Percentiles rank a stretch among this genome's conserved stretches.
These are phyloP conservation scores for Hirschfeldia incana DNA, from an alignment of 345 rosid genomes.

Conservation along the genomic window DNA sequence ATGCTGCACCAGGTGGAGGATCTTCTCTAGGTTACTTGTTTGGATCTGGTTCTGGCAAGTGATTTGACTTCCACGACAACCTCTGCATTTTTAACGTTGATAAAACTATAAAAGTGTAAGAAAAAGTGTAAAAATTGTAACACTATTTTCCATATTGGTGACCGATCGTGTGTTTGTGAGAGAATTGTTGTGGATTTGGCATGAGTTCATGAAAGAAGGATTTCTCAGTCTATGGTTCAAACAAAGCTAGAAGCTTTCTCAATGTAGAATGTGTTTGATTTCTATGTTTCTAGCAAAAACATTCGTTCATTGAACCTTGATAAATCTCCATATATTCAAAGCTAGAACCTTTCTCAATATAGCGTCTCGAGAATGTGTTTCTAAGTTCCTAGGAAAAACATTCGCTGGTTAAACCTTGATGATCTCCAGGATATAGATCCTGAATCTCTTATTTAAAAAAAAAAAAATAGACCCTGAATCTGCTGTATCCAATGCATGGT, in stretches of 20 bases:
- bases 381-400: neutral
- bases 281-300: too few relatives aligned
- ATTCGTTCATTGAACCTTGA: too few relatives aligned
- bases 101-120: neutral
- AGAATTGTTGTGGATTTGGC: conserved; percentile 1
- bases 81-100: neutral
- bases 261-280: neutral
- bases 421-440: neutral
- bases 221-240: neutral
- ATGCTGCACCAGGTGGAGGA: conserved; percentile 60
- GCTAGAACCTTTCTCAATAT: too few relatives aligned
- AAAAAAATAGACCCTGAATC: neutral
- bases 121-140: conserved; percentile 5
- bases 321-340: too few relatives aligned
- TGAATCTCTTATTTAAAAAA: neutral
- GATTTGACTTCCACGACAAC: neutral
- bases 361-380: neutral
- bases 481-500: neutral
- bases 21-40: conserved; percentile 59
- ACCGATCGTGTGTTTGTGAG: conserved; percentile 2
- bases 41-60: conserved; percentile 34
- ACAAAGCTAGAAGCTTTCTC: conserved; percentile 17
- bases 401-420: conserved; percentile 1
- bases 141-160: conserved; percentile 15
- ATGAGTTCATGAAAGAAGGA: neutral